phyloP scores from a whole-genome alignment of 306 rosid species.

The Quercus glauca region DNA sequence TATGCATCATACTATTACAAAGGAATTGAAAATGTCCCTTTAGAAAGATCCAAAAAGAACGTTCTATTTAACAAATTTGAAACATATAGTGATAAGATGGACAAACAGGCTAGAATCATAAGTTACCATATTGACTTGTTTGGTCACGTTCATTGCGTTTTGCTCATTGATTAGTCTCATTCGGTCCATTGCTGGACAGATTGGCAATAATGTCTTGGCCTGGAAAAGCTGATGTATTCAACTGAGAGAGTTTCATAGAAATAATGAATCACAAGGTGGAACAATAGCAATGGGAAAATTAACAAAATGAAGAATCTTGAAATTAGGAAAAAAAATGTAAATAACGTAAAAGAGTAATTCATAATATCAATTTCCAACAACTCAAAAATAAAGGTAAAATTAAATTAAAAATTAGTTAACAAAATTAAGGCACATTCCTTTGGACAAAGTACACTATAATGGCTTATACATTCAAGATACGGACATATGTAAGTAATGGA shows the following conservation, averaged over 20 bases:
- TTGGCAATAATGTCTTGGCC: conserved; percentile 34
- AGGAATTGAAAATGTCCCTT: conserved; percentile 16
- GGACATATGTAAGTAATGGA: too few species aligned
- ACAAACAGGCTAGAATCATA: background rate
- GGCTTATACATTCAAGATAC: too few species aligned
- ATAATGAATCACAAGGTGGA: background rate
- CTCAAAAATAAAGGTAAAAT: background rate
- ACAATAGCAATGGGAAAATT: background rate
- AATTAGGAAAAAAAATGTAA: background rate
- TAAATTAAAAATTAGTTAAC: background rate
- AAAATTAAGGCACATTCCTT: background rate
- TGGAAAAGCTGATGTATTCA: background rate
- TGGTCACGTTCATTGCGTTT: conserved; percentile 67
- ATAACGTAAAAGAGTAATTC: background rate
- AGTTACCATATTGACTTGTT: conserved; percentile 14
- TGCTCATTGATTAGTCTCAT: conserved; percentile 51
- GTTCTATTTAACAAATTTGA: background rate
- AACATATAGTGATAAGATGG: background rate
- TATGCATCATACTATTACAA: conserved; percentile 7
- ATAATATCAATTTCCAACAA: background rate
- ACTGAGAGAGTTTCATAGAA: background rate
- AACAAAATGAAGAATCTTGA: background rate
- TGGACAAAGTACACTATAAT: too few species aligned
- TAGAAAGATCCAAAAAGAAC: conserved; percentile 34
- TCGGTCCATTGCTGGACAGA: conserved; percentile 40